Base-by-base conservation (phyloP, 306 rosid genomes). In the Rosa lucieae region DNA sequence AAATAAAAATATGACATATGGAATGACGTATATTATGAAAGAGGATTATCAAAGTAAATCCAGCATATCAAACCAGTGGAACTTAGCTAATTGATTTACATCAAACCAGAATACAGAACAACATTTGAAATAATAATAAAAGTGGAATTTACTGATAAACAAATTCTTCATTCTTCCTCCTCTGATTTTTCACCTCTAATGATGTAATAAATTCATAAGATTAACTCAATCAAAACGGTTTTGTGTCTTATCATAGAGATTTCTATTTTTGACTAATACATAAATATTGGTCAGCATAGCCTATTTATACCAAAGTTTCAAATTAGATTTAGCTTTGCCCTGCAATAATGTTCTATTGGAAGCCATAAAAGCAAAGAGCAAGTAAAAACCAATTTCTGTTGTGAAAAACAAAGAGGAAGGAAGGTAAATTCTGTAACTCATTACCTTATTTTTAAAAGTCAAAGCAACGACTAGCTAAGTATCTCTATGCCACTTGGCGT, bases 401-500 rank as follows among this genome's bases (percentile, higher is more conserved):
- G 7, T 35, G 21, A 12, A 61, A 61, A 23, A 13, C 8, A 14
- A 37, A 15, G 21, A 32, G 17, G 70, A 15, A 66, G 46, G 37
- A 14, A 3, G 14, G 71, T 67, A 39, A 37, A 17, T 39, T 67
- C 47, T 67, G 14, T 3, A 5, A 37, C 69, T 17, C 7, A 18
- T 35, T 17, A 15, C 29, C 72, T 37, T 66, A 66, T 14, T 32
- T 65, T 11, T 0, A 37, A 37, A 79, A 44, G 12, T 6, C 44
- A 44, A 43, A 4, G 8, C 58, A 61, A 75, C 32, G 77, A n/a
- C 67, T 39, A 72, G 8, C 4, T 49, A 29, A n/a, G 20, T 17
- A 15, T 4, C 14, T 72, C 9, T 49, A 17, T 26, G 32, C 70
- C 78, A 59, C 58, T 43, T 75, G 58, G 78, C 70, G 55, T 74